Evolutionary conservation across 352 stramenopile species (phyloP), one percentile per base, ranked within the genome.

Genomic region (Phytophthora lateralis): DNA sequence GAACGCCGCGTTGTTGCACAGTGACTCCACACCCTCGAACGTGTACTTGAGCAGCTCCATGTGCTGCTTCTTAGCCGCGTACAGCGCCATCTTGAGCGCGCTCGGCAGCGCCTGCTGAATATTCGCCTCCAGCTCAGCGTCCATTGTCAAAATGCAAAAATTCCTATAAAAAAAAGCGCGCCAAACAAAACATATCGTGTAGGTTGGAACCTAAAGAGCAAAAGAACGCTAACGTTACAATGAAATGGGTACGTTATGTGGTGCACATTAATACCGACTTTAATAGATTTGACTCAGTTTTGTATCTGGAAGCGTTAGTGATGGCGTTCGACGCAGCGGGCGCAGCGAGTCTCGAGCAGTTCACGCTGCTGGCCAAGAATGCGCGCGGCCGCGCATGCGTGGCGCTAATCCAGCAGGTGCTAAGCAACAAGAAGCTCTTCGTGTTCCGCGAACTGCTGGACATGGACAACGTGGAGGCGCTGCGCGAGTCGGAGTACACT

Each of bases 361-460:
- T 98, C 71, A 96, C 84, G 66, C 78, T 97, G 54, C 76, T 98
- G 48, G 92, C 91, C 12, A 97, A 97, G 76, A 94, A 94, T 20
- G 84, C 88, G 39, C 89, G 92, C 34, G 90, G 89, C 6, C 74
- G 88, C 6, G 92, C 91, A n/a, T 98, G 92, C 43, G 88, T 96
- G 49, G 91, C 88, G 39, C 76, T 98, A 38, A 95, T 98, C 58
- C 92, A 98, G 73, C 91, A 98, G 67, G 91, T 97, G 32, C 75
- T 98, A 26, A 89, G 67, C 45, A 95, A 96, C 72, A 95, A 94
- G 69, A 97, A 97, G 66, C 76, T 97, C 35, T 97, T 97, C 64
- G 90, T 98, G 18, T 98, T 98, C 63, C 88, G 92, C 18, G 91
- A 98, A 78, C 77, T 98, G 45, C 67, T 98, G 34, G 81, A 94